phyloP scores from a whole-genome alignment of 2,329 filamentous ascomycete genomes.

The Stagonosporopsis cucurbitacearum region DNA sequence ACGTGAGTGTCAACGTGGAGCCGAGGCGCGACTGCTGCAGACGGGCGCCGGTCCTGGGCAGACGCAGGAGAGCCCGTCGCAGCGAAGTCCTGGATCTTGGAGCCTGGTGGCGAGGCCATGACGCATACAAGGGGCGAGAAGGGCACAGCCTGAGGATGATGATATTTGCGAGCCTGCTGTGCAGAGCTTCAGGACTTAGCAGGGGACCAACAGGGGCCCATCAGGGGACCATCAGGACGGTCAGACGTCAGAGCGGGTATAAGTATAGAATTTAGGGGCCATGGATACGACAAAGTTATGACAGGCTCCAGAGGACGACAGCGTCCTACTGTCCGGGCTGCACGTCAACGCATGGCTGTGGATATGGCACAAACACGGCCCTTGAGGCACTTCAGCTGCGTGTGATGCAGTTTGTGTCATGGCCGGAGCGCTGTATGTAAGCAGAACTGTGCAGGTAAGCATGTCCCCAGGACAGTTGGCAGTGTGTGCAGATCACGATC shows the following conservation, averaged over 20 bases:
- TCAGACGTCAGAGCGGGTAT: slow-evolving; percentile 4
- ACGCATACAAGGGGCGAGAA: slow-evolving; percentile 4
- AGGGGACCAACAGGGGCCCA: no score
- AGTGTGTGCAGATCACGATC: slow-evolving; percentile 8
- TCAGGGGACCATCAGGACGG: neutral
- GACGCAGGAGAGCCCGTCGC: slow-evolving; percentile 25
- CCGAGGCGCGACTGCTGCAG: slow-evolving; percentile 17
- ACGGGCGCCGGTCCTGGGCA: slow-evolving; percentile 12
- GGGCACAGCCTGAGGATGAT: neutral
- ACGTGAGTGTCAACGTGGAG: slow-evolving; percentile 39
- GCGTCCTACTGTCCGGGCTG: slow-evolving; percentile 2
- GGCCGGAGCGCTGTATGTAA: slow-evolving; percentile 10
- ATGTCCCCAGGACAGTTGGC: neutral
- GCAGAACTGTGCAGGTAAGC: slow-evolving; percentile 5
- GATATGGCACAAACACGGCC: slow-evolving; percentile 4
- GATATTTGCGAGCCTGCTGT: neutral
- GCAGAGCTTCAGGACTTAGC: neutral
- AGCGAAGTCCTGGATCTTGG: slow-evolving; percentile 45
- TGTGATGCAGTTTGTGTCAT: no score
- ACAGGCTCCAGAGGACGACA: neutral
- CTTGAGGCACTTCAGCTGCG: slow-evolving; percentile 13
- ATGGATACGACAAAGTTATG: slow-evolving; percentile 7
- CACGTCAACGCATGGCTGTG: slow-evolving; percentile 1
- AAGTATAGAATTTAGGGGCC: slow-evolving; percentile 2
- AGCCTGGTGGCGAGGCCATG: slow-evolving; percentile 38